phyloP scores from a whole-genome alignment of 2,329 filamentous ascomycete species.

The Microcyclospora tardicrescens region DNA sequence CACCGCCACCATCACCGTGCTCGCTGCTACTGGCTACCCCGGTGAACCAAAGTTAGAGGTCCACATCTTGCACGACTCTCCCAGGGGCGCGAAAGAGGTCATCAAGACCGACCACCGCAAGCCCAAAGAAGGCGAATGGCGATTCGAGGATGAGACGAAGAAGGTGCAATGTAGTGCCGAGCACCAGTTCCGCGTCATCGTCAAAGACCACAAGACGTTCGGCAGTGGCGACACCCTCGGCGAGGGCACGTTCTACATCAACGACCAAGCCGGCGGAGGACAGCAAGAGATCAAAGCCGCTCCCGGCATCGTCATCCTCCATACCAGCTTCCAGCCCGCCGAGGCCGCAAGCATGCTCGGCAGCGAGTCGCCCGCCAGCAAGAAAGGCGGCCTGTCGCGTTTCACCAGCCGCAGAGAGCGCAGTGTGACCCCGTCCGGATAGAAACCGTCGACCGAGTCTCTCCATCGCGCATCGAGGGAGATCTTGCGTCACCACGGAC shows the following conservation, averaged over 20 bases:
- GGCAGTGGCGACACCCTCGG: constrained; percentile 75
- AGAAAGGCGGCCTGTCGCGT: constrained; percentile 14
- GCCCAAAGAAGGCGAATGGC: constrained; percentile 49
- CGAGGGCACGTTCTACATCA: constrained; percentile 81
- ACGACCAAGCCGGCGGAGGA: constrained; percentile 54
- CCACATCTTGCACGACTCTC: constrained; percentile 21
- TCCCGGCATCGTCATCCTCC: constrained; percentile 56
- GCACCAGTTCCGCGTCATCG: constrained; percentile 71
- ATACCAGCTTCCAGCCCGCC: constrained; percentile 17
- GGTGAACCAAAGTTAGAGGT: constrained; percentile 24
- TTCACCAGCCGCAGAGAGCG: constrained; percentile 16
- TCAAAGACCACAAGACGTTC: constrained; percentile 75
- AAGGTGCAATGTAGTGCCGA: constrained; percentile 68
- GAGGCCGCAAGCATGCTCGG: constrained; percentile 10
- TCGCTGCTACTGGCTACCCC: constrained; percentile 67
- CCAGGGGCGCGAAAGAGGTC: constrained; percentile 61
- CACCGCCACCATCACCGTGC: constrained; percentile 64
- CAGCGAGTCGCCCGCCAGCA: constrained; percentile 7
- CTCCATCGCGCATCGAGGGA: too few species aligned
- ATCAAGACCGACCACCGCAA: constrained; percentile 92
- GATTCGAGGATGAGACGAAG: constrained; percentile 45
- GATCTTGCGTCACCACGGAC: too few species aligned
- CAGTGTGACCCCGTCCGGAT: constrained; percentile 19
- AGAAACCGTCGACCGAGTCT: constrained; percentile 3
- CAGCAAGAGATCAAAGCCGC: constrained; percentile 65